phyloP scores from a whole-genome alignment of 768 basidiomycete genomes.

The Mycena crocata region DNA sequence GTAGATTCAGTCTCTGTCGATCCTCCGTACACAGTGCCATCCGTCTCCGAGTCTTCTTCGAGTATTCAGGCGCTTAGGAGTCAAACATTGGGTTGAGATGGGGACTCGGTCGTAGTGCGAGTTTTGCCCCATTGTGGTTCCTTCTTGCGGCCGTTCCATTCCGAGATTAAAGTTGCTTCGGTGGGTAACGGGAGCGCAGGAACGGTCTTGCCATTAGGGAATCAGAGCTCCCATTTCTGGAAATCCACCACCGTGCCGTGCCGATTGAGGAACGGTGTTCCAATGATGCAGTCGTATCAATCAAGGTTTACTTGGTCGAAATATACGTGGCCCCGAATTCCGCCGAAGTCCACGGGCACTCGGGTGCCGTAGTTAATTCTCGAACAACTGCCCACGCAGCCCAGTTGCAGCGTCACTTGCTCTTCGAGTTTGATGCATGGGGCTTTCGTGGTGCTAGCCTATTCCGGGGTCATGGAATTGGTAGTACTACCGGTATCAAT shows the following conservation, averaged over 20 bases:
- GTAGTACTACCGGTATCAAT: not conserved
- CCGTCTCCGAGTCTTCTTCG: no score
- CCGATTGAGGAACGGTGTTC: not conserved
- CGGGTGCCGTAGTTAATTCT: not conserved
- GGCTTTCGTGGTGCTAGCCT: not conserved
- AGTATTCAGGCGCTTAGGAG: no score
- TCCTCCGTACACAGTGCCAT: no score
- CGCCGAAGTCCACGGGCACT: not conserved
- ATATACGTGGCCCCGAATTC: not conserved
- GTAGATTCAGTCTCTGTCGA: no score
- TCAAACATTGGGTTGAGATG: no score
- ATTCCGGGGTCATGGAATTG: not conserved
- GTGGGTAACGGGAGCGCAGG: not conserved
- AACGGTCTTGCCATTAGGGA: not conserved
- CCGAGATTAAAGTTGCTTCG: not conserved
- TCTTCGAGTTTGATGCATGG: not conserved
- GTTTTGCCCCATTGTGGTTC: no score
- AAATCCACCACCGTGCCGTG: not conserved
- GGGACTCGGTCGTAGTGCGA: no score
- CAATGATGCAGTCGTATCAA: not conserved
- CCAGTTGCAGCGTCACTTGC: not conserved
- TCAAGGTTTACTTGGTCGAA: not conserved
- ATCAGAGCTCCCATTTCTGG: not conserved
- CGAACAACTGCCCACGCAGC: not conserved
- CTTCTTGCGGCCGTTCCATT: no score